Percentiles rank a stretch among this genome's conserved stretches.
Evolutionary conservation across 306 rosid genomes (phyloP).

Genomic region (Myrica gale): DNA sequence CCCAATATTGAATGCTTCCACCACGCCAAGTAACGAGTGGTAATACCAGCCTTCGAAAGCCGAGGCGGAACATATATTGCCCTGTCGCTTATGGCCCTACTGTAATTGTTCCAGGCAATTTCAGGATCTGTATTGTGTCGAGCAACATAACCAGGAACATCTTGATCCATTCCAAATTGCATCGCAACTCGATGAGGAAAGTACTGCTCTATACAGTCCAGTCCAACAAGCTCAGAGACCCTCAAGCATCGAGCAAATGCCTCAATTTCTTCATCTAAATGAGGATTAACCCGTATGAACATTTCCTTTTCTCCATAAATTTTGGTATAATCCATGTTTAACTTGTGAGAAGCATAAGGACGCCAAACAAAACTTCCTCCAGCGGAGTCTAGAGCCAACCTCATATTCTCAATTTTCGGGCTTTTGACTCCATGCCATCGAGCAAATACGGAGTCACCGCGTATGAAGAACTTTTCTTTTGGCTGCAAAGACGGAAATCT

Average conservation of each 20-base stretch:
- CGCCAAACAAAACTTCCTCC: slow-evolving; percentile 42
- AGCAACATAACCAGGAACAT: slow-evolving; percentile 33
- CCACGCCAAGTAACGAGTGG: slow-evolving; percentile 9
- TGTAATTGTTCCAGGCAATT: slow-evolving; percentile 39
- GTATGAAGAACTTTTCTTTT: not conserved
- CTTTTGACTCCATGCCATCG: slow-evolving; percentile 40
- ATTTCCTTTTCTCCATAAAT: slow-evolving; percentile 33
- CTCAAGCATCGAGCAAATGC: slow-evolving; percentile 40
- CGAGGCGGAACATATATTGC: slow-evolving; percentile 40
- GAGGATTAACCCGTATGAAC: slow-evolving; percentile 12
- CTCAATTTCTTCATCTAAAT: slow-evolving; percentile 17
- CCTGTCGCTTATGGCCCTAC: slow-evolving; percentile 6
- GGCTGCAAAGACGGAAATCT: slow-evolving; percentile 45
- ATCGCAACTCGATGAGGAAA: slow-evolving; percentile 53
- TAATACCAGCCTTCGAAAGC: slow-evolving; percentile 24
- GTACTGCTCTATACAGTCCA: slow-evolving; percentile 37
- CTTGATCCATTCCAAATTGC: slow-evolving; percentile 72
- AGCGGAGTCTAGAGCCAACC: slow-evolving; percentile 32
- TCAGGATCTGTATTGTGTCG: not conserved
- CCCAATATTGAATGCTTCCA: slow-evolving; percentile 10
- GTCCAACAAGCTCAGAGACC: slow-evolving; percentile 44
- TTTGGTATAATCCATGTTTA: slow-evolving; percentile 19
- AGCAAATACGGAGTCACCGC: slow-evolving; percentile 28
- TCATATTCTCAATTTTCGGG: slow-evolving; percentile 31
- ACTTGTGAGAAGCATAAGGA: slow-evolving; percentile 35